These are phyloP conservation scores for Austroboletus novae-zelandiae DNA, from an alignment of 1,284 basidiomycete genomes.

Conservation along the genomic window DNA sequence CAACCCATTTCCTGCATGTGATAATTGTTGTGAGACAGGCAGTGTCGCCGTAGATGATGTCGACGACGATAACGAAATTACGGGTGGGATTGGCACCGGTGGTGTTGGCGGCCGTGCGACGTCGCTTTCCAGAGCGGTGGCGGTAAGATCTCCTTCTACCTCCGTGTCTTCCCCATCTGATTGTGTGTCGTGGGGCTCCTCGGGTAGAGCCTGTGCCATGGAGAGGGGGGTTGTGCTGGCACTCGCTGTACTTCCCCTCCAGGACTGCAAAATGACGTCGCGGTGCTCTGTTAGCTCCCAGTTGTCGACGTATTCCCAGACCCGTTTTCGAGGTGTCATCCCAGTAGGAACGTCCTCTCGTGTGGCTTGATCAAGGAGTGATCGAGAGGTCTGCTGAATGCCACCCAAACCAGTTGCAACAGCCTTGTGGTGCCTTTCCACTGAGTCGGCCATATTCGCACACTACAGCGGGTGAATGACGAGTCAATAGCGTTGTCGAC, in stretches of 20 bases:
- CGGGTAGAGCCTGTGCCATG: slow-evolving; percentile 32
- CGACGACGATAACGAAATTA: slow-evolving; percentile 37
- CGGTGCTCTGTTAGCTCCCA: slow-evolving; percentile 69
- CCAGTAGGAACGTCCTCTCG: slow-evolving; percentile 65
- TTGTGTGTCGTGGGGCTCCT: slow-evolving; percentile 23
- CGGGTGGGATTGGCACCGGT: slow-evolving; percentile 1
- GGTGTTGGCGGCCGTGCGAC: slow-evolving; percentile 21
- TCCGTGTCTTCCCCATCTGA: slow-evolving; percentile 16
- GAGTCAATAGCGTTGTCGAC: not conserved
- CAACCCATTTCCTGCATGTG: slow-evolving; percentile 17
- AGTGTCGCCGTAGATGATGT: slow-evolving; percentile 36
- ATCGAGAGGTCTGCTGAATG: slow-evolving; percentile 48
- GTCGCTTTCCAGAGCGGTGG: slow-evolving; percentile 8
- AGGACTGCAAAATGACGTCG: slow-evolving; percentile 51
- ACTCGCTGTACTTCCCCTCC: slow-evolving; percentile 38
- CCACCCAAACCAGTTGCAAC: slow-evolving; percentile 43
- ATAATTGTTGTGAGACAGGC: slow-evolving; percentile 14
- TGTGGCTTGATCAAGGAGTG: slow-evolving; percentile 57
- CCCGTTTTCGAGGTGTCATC: slow-evolving; percentile 68
- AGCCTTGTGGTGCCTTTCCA: slow-evolving; percentile 41
- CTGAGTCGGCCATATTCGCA: slow-evolving; percentile 37
- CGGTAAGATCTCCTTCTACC: slow-evolving; percentile 18
- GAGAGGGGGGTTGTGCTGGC: slow-evolving; percentile 18
- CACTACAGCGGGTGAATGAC: slow-evolving; percentile 33
- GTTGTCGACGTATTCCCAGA: slow-evolving; percentile 61